Percentiles rank a stretch among this genome's conserved stretches.
These are phyloP conservation scores for Mimosa bimucronata DNA, from an alignment of 306 rosid species.

Conservation along the genomic window DNA sequence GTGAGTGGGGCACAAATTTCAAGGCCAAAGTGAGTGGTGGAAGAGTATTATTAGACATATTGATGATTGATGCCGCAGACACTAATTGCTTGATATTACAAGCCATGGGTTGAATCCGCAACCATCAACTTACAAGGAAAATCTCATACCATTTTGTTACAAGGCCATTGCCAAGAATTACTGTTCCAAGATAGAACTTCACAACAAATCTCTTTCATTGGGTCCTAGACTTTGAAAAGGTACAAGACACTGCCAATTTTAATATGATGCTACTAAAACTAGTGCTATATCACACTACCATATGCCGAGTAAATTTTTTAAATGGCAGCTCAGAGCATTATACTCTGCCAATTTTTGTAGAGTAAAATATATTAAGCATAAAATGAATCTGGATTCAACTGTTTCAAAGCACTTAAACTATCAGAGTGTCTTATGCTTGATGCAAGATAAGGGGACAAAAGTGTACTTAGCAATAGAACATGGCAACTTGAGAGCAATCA, in stretches of 20 bases:
- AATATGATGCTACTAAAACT: neutral
- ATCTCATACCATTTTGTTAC: no score
- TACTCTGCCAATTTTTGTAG: neutral
- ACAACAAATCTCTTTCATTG: neutral
- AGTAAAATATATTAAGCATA: neutral
- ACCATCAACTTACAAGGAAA: no score
- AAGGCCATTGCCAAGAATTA: no score
- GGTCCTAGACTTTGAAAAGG: neutral
- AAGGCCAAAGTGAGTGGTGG: no score
- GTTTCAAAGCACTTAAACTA: neutral
- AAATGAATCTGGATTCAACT: neutral
- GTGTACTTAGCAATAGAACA: neutral
- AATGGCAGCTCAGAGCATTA: neutral
- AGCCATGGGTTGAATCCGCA: no score
- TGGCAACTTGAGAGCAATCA: neutral
- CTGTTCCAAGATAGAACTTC: neutral
- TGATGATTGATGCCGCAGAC: no score
- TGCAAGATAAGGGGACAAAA: neutral
- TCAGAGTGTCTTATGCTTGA: neutral
- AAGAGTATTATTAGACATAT: no score
- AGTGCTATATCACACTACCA: neutral
- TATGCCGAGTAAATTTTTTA: neutral
- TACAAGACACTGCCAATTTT: neutral
- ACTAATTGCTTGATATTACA: no score
- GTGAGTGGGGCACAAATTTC: no score